Base-by-base conservation (phyloP, 2,329 filamentous ascomycete species). In the Xenoacremonium recifei region DNA sequence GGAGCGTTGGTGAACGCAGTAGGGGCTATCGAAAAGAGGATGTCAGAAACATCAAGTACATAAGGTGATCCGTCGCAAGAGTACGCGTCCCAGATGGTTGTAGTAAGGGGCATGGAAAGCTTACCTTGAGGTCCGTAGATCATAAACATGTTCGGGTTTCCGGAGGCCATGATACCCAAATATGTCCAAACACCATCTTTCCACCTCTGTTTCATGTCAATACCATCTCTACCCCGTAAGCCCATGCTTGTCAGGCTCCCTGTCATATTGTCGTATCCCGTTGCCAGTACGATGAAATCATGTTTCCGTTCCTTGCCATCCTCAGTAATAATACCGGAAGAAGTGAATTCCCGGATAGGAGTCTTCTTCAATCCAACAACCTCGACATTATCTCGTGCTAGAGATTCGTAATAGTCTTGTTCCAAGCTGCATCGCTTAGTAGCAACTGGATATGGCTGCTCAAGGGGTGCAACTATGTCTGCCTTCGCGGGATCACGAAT, bases 61-160 rank as follows among this genome's bases (percentile, higher is more conserved):
- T n/a, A n/a, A n/a, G n/a, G n/a, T n/a, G n/a, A n/a, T n/a, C n/a
- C n/a, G n/a, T n/a, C n/a, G n/a, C n/a, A n/a, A n/a, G n/a, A n/a
- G n/a, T n/a, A n/a, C n/a, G n/a, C n/a, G n/a, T n/a, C n/a, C n/a
- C n/a, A n/a, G n/a, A n/a, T n/a, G n/a, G n/a, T n/a, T n/a, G n/a
- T n/a, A n/a, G n/a, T n/a, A n/a, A n/a, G n/a, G n/a, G n/a, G n/a
- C n/a, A n/a, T n/a, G n/a, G n/a, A n/a, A n/a, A n/a, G n/a, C n/a
- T n/a, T n/a, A n/a, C n/a, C n/a, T n/a, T 83, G 79, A 1, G 71
- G 65, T 0, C 78, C 78, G 53, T 80, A 82, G 36, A 75, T 62
- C 48, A 70, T 63, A 59, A 76, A 75, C 69, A 76, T 73, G 53
- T 75, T 76, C 21, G 72, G 72, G 36, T 70, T 76, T 11, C 68